Evolutionary conservation across 257 asterid species (phyloP).

Genomic region (Solanum bukasovii): DNA sequence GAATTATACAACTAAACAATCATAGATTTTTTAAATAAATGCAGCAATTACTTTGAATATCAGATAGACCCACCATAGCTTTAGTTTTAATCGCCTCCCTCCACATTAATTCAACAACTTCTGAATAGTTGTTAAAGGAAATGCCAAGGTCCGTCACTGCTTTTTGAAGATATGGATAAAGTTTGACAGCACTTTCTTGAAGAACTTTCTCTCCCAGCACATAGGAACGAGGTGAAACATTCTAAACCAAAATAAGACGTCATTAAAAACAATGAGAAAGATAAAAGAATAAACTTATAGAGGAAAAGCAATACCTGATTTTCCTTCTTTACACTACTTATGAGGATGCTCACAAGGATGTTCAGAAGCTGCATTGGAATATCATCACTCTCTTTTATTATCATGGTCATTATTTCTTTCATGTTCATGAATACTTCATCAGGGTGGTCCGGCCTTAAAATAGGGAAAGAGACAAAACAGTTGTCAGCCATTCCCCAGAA

Average conservation of each 20-base stretch:
- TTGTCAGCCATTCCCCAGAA: not conserved
- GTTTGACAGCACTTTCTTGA: slow-evolving; percentile 1
- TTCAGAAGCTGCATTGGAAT: slow-evolving; percentile 39
- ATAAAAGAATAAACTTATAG: not conserved
- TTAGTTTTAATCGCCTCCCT: not conserved
- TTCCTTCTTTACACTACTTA: slow-evolving; percentile 38
- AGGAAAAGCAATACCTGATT: slow-evolving; percentile 26
- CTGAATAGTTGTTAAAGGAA: not conserved
- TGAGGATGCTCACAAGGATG: slow-evolving; percentile 16
- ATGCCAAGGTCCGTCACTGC: not conserved
- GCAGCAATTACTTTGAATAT: not conserved
- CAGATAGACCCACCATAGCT: slow-evolving; percentile 1
- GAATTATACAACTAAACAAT: not conserved
- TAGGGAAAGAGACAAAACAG: not conserved
- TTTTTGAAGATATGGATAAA: not conserved
- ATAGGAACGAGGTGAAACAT: slow-evolving; percentile 4
- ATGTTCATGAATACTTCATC: slow-evolving; percentile 21
- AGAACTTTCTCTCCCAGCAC: slow-evolving; percentile 12
- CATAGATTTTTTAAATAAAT: not conserved
- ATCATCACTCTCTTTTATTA: slow-evolving; percentile 39
- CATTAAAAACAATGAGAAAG: not conserved
- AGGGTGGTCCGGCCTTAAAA: slow-evolving; percentile 33
- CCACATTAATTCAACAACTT: slow-evolving; percentile 3
- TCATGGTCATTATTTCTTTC: slow-evolving; percentile 38
- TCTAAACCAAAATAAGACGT: slow-evolving; percentile 4